Base-by-base conservation (phyloP, 345 rosid species). In the Brassica nigra region DNA sequence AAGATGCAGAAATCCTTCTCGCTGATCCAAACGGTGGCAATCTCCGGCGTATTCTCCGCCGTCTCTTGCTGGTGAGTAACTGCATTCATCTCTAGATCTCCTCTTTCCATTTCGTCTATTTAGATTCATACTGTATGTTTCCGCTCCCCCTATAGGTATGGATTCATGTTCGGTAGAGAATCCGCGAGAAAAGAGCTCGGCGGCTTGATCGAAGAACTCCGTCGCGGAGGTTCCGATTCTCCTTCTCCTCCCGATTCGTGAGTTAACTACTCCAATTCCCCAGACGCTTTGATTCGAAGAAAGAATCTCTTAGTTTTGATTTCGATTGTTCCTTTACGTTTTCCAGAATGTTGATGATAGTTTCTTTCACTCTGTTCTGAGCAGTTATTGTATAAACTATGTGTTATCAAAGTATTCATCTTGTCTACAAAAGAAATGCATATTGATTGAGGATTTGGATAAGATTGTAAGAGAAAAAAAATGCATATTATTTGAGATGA, bases 141-240 rank as follows among this genome's bases (percentile, higher is more conserved):
- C 1, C 0, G 5, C 16, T 1, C 34, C 23, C 76, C 18, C 18
- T 18, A 78, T 49, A 90, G 99, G 97, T 95, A 91, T 68, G 99
- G 98, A 20, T 95, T 95, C 87, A 88, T 89, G 97, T 90, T 91
- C 67, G 99, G 98, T 37, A 86, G 97, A 83, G 97, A 91, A 79
- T 90, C 93, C 4, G 97, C 93, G 70, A 88, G 97, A 63, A 93
- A 90, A 82, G 97, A 93, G 75, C 93, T 93, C 23, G 91, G 93
- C 2, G 84, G 86, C 39, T 71, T 93, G 82, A 93, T 96, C 71
- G 91, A 88, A 70, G 88, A 85, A 66, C 98, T 95, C 75, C 93
- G 90, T 47, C 86, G 88, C 31, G 80, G 83, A 44, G 75, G 81
- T 63, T 66, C 89, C 6, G 58, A 77, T 8, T 82, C 90, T 10